Percentiles rank a stretch among this genome's conserved stretches.
Evolutionary conservation across 345 rosid genomes (phyloP).

Genomic region (Xanthoceras sorbifolium): DNA sequence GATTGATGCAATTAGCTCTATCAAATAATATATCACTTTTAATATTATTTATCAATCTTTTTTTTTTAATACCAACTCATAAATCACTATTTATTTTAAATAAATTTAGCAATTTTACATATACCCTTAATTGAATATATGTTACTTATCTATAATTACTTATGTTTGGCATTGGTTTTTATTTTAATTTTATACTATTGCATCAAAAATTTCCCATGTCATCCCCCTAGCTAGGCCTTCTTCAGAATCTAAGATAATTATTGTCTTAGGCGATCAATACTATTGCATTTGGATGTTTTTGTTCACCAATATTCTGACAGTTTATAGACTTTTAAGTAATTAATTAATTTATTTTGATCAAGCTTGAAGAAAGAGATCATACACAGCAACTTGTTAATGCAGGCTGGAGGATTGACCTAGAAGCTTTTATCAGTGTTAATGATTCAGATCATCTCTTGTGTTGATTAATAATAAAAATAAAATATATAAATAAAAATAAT

Average conservation of each 20-base stretch:
- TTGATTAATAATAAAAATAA: too few species aligned
- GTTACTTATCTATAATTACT: too few species aligned
- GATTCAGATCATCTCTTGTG: too few species aligned
- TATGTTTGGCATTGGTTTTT: not conserved
- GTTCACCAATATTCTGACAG: slow-evolving; percentile 22
- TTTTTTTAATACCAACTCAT: too few species aligned
- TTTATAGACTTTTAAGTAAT: not conserved
- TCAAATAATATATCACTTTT: too few species aligned
- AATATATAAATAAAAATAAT: too few species aligned
- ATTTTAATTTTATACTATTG: too few species aligned
- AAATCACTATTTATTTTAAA: too few species aligned
- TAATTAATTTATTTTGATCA: not conserved
- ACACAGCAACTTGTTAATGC: not conserved
- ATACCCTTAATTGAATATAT: too few species aligned
- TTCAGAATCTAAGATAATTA: not conserved
- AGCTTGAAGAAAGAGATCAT: not conserved
- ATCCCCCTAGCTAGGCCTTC: not conserved
- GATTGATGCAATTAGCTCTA: too few species aligned
- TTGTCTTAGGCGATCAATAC: slow-evolving; percentile 10
- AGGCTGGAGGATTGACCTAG: slow-evolving; percentile 3
- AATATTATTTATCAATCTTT: too few species aligned
- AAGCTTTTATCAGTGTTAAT: slow-evolving; percentile 15
- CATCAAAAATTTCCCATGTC: not conserved
- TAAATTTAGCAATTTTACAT: too few species aligned
- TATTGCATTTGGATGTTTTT: slow-evolving; percentile 23